Conservation (phyloP, 495 filamentous ascomycete genomes). For the Chlorociboria aeruginascens region DNA sequence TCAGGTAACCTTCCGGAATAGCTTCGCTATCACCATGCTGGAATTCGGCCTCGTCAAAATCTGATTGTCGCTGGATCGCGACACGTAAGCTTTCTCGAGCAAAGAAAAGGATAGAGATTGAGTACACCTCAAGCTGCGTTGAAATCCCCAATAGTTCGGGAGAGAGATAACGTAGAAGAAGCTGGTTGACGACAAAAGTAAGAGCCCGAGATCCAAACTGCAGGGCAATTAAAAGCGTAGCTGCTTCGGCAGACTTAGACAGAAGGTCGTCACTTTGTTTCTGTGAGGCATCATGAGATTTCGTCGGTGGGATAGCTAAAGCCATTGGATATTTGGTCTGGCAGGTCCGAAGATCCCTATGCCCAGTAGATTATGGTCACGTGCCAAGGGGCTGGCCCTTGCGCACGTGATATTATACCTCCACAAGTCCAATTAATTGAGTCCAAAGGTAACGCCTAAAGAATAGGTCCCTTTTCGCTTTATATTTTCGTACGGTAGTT, state of each 20-base stretch:
- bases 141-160: conserved; percentile 74
- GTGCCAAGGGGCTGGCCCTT: too few species aligned
- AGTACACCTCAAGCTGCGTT: conserved; percentile 82
- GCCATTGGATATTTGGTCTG: too few species aligned
- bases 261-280: not conserved
- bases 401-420: too few species aligned
- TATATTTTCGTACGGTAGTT: too few species aligned
- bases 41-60: conserved; percentile 14
- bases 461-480: too few species aligned
- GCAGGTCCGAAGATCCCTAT: too few species aligned
- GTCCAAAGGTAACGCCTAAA: too few species aligned
- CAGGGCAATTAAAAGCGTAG: conserved; percentile 73
- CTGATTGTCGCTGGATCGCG: conserved; percentile 69
- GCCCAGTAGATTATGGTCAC: too few species aligned
- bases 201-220: conserved; percentile 73
- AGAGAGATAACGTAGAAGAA: conserved; percentile 75
- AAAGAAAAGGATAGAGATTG: conserved; percentile 80
- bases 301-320: not conserved
- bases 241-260: conserved; percentile 49
- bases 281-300: not conserved
- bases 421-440: too few species aligned
- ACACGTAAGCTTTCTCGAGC: conserved; percentile 78
- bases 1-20: conserved; percentile 12
- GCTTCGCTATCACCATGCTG: conserved; percentile 6
- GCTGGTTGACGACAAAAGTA: conserved; percentile 84